Evolutionary conservation across 2,329 filamentous ascomycete species (phyloP), one percentile per base, ranked within the genome.

Genomic region (Aspergillus spinulosporus): DNA sequence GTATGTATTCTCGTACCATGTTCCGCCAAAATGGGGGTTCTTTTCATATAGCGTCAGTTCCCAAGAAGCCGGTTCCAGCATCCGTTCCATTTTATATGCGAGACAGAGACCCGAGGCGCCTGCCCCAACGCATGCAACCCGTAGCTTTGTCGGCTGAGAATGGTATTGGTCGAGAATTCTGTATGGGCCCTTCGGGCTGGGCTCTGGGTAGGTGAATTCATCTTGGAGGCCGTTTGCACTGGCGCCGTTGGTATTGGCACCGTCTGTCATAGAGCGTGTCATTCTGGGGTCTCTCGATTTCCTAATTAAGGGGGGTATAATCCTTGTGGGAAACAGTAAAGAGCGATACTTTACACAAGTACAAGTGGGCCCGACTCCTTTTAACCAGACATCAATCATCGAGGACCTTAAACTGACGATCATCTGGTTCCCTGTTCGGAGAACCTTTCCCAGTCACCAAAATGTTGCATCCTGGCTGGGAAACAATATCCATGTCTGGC

Each of bases 1-100:
- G 21, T 51, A 56, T 11, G 37, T 50, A 9, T 56, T 56, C 21
- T 50, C 53, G 21, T 45, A 51, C 47, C 53, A 51, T 4, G 47
- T 56, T 1, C 53, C 53, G 15, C 53, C 47, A 21, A 56, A 44
- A 12, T 56, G 31, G 3, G 46, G 37, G 40, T 56, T 48, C 46
- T 48, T 48, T 2, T 48, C 46, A 15, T 37, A 48, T 14, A 48
- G 32, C 9, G 46, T 48, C 31, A 48, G 1, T 26, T 48, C 46
- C 46, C 46, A 48, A 32, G 46, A 48, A 3, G 14, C 3, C 1
- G 46, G 46, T 9, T 48, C 46, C 1, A 48, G 46, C 46, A 48
- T 48, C 4, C 28, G 12, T 3, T 29, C 46, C 46, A 48, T 48
- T 9, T 48, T 48, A 9, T 48, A 48, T 2, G 46, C 46, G 2